Evolutionary conservation across 148 eudicot genomes (phyloP).

Genomic region (Persicaria tinctoria): DNA sequence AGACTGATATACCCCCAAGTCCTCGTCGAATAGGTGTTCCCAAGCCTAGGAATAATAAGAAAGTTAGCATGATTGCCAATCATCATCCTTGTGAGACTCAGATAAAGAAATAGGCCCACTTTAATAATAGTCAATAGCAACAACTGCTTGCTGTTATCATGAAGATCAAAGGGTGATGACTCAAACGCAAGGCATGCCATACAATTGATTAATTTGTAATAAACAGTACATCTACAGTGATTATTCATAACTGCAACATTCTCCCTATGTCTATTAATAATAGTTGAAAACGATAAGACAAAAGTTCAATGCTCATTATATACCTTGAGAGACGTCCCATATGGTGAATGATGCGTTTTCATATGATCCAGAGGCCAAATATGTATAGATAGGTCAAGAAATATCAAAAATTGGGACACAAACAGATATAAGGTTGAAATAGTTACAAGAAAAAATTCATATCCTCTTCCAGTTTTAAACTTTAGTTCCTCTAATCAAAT

Average conservation of each 20-base stretch:
- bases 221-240: not conserved
- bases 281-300: not conserved
- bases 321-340: slow-evolving; percentile 99
- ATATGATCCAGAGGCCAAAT: slow-evolving; percentile 88
- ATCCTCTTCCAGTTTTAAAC: not conserved
- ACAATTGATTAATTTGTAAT: not conserved
- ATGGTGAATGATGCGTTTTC: slow-evolving; percentile 89
- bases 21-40: slow-evolving; percentile 98
- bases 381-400: slow-evolving; percentile 66
- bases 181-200: not conserved
- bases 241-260: not conserved
- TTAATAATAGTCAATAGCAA: not conserved
- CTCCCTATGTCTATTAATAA: not conserved
- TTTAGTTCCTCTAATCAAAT: not conserved
- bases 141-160: not conserved
- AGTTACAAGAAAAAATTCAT: not conserved
- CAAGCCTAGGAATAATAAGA: slow-evolving; percentile 36
- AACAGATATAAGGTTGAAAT: not conserved
- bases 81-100: not conserved
- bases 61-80: not conserved
- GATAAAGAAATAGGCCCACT: not conserved
- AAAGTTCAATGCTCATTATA: not conserved
- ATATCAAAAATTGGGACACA: slow-evolving; percentile 6
- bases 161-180: not conserved
- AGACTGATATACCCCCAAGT: slow-evolving; percentile 74